Evolutionary conservation across 2,329 filamentous ascomycete genomes (phyloP).

Genomic region (Alternaria ventricosa): DNA sequence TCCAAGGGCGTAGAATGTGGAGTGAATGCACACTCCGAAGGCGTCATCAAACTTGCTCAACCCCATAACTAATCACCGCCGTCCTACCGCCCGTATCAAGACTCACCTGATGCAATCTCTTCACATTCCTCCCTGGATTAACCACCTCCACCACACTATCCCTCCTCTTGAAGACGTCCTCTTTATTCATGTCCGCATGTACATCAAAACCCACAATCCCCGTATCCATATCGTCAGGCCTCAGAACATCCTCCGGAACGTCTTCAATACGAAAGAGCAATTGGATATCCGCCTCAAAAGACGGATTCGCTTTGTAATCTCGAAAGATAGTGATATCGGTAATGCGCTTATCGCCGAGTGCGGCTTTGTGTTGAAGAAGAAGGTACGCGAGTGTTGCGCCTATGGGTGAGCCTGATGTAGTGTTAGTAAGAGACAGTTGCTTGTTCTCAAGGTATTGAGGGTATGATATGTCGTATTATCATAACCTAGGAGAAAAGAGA

Average conservation of each 20-base stretch:
- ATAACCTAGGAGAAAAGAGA: no score
- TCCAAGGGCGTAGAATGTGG: rapidly evolving
- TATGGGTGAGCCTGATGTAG: not conserved
- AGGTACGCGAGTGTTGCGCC: not conserved
- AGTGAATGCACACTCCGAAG: not conserved
- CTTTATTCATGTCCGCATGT: not conserved
- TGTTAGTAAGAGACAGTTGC: no score
- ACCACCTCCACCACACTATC: not conserved
- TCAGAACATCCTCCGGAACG: not conserved
- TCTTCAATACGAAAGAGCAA: not conserved
- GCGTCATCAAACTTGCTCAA: not conserved
- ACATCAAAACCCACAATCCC: not conserved
- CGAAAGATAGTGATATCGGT: not conserved
- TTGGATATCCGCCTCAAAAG: not conserved
- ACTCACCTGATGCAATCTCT: not conserved
- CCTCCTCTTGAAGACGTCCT: not conserved
- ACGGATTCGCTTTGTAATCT: not conserved
- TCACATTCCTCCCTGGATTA: rapidly evolving
- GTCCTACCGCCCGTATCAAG: not conserved
- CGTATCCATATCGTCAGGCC: not conserved
- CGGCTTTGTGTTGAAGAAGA: not conserved
- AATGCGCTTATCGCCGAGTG: not conserved
- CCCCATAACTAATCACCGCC: not conserved
- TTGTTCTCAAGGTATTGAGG: no score
- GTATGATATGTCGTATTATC: no score